Base-by-base conservation (phyloP, 495 filamentous ascomycete genomes). In the Apodospora peruviana region DNA sequence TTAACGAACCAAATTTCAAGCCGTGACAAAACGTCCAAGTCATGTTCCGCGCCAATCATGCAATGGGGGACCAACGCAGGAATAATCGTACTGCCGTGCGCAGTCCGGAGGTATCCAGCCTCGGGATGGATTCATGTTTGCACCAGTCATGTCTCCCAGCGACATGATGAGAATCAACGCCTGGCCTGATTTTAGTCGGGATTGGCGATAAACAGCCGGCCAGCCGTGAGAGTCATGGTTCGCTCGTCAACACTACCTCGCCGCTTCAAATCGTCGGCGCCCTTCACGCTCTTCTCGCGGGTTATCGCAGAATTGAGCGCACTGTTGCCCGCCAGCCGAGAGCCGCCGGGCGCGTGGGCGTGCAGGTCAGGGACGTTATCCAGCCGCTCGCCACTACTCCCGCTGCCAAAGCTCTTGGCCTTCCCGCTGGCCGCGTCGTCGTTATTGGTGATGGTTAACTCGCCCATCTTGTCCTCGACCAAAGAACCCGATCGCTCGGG, bases 231-330 rank as follows among this genome's bases (percentile, higher is more conserved):
- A 25, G 87, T 90, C 83, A 95, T 90, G 19, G 87, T 88, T 59
- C 87, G 78, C 66, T 97, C 93, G 64, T 98, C 94, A 43, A 98
- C 90, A 64, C 93, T 97, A 9, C 91, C 93, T 55, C 89, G 77
- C 48, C 91, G 81, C 60, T 80, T 76, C 29, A 95, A 69, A 29
- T 95, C 90, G 10, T 90, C 88, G 1, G 79, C 73, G 47, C 76
- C 85, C 64, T 84, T 85, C 43, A 80, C 77, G 55, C 86, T 85
- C 60, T 86, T 77, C 53, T 82, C 72, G 29, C 77, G 64, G 17
- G 78, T 76, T 45, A 81, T 70, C 3, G 76, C 61, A 1, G 75
- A 68, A 40, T 78, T 70, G 48, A 78, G 52, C 7, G 68, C 50
- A 52, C 75, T 81, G 52, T 82, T 81, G 50, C 68, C 68, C 20